Conservation (phyloP, 257 asterid species). For the Fraxinus quadrangulata region DNA sequence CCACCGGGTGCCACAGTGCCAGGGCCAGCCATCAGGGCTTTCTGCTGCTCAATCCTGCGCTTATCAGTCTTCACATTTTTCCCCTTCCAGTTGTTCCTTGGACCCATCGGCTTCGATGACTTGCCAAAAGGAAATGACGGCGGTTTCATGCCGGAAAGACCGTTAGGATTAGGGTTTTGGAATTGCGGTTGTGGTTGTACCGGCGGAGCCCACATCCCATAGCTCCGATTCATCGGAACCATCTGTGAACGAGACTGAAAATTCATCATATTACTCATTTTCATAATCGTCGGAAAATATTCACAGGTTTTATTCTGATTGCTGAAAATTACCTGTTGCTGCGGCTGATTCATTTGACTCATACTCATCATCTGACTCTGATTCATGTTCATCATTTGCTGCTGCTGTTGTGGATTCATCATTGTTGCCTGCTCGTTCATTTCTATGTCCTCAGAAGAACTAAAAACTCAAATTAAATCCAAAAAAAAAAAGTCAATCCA, state of each 20-base stretch:
- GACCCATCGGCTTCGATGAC: slow-evolving; percentile 44
- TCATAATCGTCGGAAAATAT: not conserved
- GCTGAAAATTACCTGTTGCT: slow-evolving; percentile 45
- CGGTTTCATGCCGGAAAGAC: slow-evolving; percentile 37
- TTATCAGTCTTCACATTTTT: slow-evolving; percentile 51
- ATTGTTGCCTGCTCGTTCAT: slow-evolving; percentile 61
- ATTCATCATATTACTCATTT: not conserved
- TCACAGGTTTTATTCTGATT: not conserved
- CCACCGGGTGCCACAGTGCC: slow-evolving; percentile 25
- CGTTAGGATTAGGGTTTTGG: slow-evolving; percentile 50
- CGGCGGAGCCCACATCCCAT: slow-evolving; percentile 61
- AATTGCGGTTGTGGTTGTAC: slow-evolving; percentile 34
- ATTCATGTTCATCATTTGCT: slow-evolving; percentile 39
- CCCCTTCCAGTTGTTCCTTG: slow-evolving; percentile 72
- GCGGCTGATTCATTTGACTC: slow-evolving; percentile 45
- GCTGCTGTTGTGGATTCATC: slow-evolving; percentile 49
- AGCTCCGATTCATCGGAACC: slow-evolving; percentile 55
- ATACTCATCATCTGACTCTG: slow-evolving; percentile 41
- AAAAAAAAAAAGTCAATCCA: not conserved
- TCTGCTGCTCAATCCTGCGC: slow-evolving; percentile 50
- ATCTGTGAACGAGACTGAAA: slow-evolving; percentile 35
- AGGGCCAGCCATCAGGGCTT: slow-evolving; percentile 37
- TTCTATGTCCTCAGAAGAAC: slow-evolving; percentile 15
- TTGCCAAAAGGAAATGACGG: slow-evolving; percentile 33
- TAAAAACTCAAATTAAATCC: not conserved